Conservation (phyloP, 2,329 filamentous ascomycete genomes). For the Fusarium piperis region DNA sequence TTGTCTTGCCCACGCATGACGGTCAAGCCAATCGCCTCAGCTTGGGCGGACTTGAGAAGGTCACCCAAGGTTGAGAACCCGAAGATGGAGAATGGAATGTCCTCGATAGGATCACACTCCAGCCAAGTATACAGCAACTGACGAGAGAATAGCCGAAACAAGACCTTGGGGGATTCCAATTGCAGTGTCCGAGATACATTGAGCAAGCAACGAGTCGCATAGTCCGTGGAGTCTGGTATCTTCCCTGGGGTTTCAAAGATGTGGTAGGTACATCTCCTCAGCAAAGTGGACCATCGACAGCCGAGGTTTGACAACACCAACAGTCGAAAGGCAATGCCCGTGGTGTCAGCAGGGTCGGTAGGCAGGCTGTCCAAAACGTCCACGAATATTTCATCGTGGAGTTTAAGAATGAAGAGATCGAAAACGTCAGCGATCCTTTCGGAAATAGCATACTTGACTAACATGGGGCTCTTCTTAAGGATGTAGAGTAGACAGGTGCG, state of each 20-base stretch:
- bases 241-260: constrained; percentile 91
- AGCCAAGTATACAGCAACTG: constrained; percentile 95
- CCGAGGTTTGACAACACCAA: constrained; percentile 80
- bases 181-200: constrained; percentile 72
- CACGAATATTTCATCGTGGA: constrained; percentile 85
- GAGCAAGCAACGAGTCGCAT: constrained; percentile 78
- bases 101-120: constrained; percentile 69
- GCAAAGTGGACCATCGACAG: constrained; percentile 83
- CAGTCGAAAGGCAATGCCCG: constrained; percentile 87
- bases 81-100: constrained; percentile 87
- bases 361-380: constrained; percentile 87
- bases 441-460: constrained; percentile 80
- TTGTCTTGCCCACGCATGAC: constrained; percentile 81
- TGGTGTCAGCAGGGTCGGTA: constrained; percentile 72
- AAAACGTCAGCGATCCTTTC: constrained; percentile 79
- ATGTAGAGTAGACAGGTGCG: constrained; percentile 80
- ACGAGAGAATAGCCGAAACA: constrained; percentile 87
- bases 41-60: constrained; percentile 75
- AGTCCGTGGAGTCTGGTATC: constrained; percentile 69
- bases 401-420: constrained; percentile 79
- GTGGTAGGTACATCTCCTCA: constrained; percentile 89
- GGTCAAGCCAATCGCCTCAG: constrained; percentile 82
- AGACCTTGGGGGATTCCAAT: constrained; percentile 71
- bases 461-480: constrained; percentile 71
- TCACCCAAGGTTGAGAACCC: constrained; percentile 75